A percentile compares a stretch with the other conserved stretches of the same genome.
phyloP scores from a whole-genome alignment of 495 filamentous ascomycete species.

The Hypoxylon rickii region DNA sequence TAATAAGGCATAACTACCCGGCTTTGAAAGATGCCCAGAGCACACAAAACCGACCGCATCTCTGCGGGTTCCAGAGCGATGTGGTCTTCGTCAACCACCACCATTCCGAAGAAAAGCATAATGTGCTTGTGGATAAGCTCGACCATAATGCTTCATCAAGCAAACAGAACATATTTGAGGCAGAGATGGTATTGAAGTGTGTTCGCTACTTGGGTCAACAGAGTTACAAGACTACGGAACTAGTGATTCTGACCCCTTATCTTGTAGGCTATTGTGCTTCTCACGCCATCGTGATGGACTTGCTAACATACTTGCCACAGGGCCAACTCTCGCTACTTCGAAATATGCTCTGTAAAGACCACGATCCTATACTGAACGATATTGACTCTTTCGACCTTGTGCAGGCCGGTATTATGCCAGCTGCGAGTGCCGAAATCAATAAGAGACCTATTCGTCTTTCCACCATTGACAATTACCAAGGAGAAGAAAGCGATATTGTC shows the following conservation, averaged over 20 bases:
- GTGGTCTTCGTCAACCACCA: constrained; percentile 72
- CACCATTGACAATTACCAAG: constrained; percentile 81
- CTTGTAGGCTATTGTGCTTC: constrained; percentile 30
- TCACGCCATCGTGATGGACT: neutral
- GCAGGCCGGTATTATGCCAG: constrained; percentile 64
- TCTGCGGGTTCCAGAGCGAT: constrained; percentile 63
- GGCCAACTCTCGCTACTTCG: constrained; percentile 68
- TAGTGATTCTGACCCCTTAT: constrained; percentile 79
- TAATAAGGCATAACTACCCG: constrained; percentile 70
- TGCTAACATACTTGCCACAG: constrained; percentile 33
- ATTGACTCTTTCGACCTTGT: constrained; percentile 70
- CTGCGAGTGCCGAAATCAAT: constrained; percentile 54
- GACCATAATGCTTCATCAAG: constrained; percentile 55
- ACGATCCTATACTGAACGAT: constrained; percentile 66
- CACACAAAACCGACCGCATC: constrained; percentile 53
- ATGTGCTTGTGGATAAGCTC: constrained; percentile 51
- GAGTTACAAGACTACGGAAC: constrained; percentile 67
- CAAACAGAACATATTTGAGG: constrained; percentile 72
- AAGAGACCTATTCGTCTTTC: constrained; percentile 63
- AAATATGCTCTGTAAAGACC: constrained; percentile 56
- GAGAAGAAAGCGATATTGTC: constrained; percentile 79
- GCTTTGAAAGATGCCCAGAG: constrained; percentile 60
- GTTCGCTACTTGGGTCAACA: constrained; percentile 77
- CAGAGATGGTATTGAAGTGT: constrained; percentile 65
- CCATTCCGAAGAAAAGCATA: constrained; percentile 53